Evolutionary conservation across 1,284 basidiomycete genomes (phyloP), one percentile per base, ranked within the genome.

Genomic region (Stereum hirsutum): DNA sequence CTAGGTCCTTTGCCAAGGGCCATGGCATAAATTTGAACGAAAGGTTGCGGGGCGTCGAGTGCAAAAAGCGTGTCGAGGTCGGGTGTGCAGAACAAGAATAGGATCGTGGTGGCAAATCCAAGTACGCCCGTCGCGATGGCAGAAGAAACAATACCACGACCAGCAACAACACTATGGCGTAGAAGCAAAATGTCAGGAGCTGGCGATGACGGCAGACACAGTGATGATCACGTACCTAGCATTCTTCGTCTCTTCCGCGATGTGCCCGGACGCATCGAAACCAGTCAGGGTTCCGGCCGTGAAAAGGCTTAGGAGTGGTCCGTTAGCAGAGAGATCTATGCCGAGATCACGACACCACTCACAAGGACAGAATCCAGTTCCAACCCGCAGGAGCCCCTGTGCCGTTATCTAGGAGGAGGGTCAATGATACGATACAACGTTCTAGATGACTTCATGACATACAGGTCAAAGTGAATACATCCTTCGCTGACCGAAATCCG

Each of bases 161-260:
- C 84, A 6, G 89, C 86, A 32, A 81, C 69, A 33, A 89, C 72
- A 48, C 85, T 85, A 45, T n/a, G n/a, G n/a, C n/a, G n/a, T n/a
- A n/a, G n/a, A n/a, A n/a, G n/a, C 40, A 36, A 21, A 19, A 44
- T 40, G 11, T 30, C 20, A 46, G 42, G 12, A 39, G 10, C 35
- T 12, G 33, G 21, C 34, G 21, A 2, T 23, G 11, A 6, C 23
- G 7, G 20, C 10, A 38, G 36, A 31, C 11, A 43, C 12, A 19
- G 21, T 14, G 2, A 36, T 3, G n/a, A 21, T 33, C 14, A 26
- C 54, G 39, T 55, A 80, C 82, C 78, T 80, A 6, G 89, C 89
- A 56, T 91, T 83, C 60, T 87, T 88, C 0, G 89, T 91, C 62
- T 92, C 89, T 61, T 92, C 89, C 2, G 88, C 88, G 46, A 92